phyloP scores from a whole-genome alignment of 805 yeast species.

The Ogataea degrootiae region DNA sequence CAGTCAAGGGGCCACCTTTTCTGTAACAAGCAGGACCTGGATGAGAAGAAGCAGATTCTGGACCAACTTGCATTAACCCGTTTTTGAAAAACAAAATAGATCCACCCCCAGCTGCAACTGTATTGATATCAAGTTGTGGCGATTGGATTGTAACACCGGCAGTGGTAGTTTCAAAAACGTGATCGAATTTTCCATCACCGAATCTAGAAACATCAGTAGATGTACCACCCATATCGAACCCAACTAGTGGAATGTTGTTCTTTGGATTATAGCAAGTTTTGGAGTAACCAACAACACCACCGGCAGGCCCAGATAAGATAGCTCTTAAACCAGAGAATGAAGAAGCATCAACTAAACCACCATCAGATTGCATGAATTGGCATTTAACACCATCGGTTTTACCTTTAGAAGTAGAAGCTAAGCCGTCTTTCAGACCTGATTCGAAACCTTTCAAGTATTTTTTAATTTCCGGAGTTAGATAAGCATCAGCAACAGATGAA shows the following conservation, averaged over 20 bases:
- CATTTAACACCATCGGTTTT: constrained; percentile 45
- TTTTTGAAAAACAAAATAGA: constrained; percentile 62
- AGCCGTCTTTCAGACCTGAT: constrained; percentile 52
- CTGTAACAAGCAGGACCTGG: constrained; percentile 90
- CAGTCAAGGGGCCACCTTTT: constrained; percentile 78
- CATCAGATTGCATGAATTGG: constrained; percentile 95
- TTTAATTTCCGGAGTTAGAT: constrained; percentile 72
- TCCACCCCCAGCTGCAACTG: constrained; percentile 87
- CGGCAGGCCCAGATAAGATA: constrained; percentile 94
- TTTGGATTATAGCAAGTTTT: constrained; percentile 63
- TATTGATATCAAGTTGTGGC: constrained; percentile 76
- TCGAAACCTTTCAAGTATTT: constrained; percentile 59
- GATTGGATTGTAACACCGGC: constrained; percentile 83
- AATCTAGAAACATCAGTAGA: constrained; percentile 80
- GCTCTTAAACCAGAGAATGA: constrained; percentile 85
- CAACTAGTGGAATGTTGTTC: constrained; percentile 61
- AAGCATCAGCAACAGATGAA: constrained; percentile 78
- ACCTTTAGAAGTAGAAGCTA: constrained; percentile 31
- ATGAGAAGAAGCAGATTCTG: constrained; percentile 81
- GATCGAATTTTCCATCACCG: constrained; percentile 62
- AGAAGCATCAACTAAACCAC: constrained; percentile 83
- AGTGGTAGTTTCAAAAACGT: constrained; percentile 76
- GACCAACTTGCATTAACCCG: constrained; percentile 78
- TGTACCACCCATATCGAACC: constrained; percentile 91
- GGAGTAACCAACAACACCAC: constrained; percentile 94